Conservation (phyloP, 2,329 filamentous ascomycete species). For the Xylaria sp. region DNA sequence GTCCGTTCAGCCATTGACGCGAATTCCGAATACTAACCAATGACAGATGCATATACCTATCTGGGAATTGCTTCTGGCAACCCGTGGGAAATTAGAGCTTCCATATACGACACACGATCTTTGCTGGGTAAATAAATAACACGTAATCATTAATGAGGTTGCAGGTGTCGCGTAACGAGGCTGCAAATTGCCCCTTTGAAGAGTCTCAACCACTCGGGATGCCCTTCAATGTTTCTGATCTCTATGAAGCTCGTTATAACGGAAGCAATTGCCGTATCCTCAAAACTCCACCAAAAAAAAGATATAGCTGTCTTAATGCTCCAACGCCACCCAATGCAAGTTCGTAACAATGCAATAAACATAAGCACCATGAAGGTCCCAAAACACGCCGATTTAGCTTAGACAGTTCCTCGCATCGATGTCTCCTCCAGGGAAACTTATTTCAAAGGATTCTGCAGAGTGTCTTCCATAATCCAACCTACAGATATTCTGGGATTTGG, state of each 20-base stretch:
- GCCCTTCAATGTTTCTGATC: constrained; percentile 26
- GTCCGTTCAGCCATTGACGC: constrained; percentile 34
- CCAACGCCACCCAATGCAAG: constrained; percentile 28
- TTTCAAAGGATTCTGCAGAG: background rate
- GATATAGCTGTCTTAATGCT: background rate
- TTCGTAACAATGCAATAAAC: constrained; percentile 16
- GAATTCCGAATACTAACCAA: constrained; percentile 6
- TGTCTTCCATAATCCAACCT: background rate
- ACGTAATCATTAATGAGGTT: constrained; percentile 17
- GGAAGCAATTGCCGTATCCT: background rate
- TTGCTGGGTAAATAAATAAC: constrained; percentile 39
- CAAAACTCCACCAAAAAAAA: constrained; percentile 1
- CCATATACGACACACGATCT: constrained; percentile 58
- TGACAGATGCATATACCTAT: constrained; percentile 69
- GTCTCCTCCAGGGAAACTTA: background rate
- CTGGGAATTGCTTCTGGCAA: constrained; percentile 67
- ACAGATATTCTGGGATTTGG: constrained; percentile 32
- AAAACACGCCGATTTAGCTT: constrained; percentile 1
- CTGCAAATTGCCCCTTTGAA: background rate
- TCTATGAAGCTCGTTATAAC: constrained; percentile 13
- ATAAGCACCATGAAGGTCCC: background rate
- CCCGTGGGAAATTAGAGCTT: constrained; percentile 65
- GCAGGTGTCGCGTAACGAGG: background rate
- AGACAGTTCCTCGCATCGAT: background rate
- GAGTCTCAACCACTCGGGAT: constrained; percentile 19